Conservation (phyloP, 768 basidiomycete species). For the Trametes sanguinea region DNA sequence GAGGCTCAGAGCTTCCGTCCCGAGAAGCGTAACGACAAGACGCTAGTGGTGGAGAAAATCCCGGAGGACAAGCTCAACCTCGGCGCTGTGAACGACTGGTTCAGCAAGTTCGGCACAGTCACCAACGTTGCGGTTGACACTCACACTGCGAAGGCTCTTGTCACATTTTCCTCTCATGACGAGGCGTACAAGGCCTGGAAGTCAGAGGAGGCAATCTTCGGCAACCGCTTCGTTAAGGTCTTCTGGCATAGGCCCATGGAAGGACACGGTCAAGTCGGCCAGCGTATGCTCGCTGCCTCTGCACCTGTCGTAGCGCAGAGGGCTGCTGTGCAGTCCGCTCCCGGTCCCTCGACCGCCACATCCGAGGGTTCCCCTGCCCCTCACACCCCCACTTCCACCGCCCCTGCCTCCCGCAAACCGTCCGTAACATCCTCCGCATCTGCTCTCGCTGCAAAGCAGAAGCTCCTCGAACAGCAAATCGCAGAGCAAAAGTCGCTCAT, state of each 20-base stretch:
- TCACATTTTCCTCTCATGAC: slow-evolving; percentile 81
- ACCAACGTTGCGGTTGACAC: slow-evolving; percentile 89
- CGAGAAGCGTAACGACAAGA: slow-evolving; percentile 70
- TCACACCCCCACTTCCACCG: slow-evolving; percentile 28
- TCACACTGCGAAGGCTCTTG: slow-evolving; percentile 74
- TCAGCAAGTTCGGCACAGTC: slow-evolving; percentile 89
- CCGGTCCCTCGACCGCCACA: slow-evolving; percentile 26
- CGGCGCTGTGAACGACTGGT: slow-evolving; percentile 82
- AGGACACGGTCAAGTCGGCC: slow-evolving; percentile 81
- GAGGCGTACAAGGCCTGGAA: slow-evolving; percentile 92
- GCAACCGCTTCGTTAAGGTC: slow-evolving; percentile 91
- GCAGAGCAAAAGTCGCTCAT: slow-evolving; percentile 88
- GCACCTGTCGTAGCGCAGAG: slow-evolving; percentile 75
- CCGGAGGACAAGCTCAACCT: slow-evolving; percentile 81
- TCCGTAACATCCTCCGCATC: slow-evolving; percentile 38
- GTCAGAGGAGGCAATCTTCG: slow-evolving; percentile 92
- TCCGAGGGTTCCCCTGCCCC: slow-evolving; percentile 24
- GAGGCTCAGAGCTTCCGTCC: slow-evolving; percentile 69
- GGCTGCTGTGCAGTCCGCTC: slow-evolving; percentile 36
- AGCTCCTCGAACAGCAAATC: slow-evolving; percentile 78
- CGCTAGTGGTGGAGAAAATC: slow-evolving; percentile 92
- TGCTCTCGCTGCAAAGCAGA: slow-evolving; percentile 71
- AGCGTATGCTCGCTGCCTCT: slow-evolving; percentile 78
- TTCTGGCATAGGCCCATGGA: slow-evolving; percentile 96
- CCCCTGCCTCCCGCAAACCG: slow-evolving; percentile 40